Base-by-base conservation (phyloP, 371 early-diverging fungal genomes). In the Syncephalastrum contaminatum region DNA sequence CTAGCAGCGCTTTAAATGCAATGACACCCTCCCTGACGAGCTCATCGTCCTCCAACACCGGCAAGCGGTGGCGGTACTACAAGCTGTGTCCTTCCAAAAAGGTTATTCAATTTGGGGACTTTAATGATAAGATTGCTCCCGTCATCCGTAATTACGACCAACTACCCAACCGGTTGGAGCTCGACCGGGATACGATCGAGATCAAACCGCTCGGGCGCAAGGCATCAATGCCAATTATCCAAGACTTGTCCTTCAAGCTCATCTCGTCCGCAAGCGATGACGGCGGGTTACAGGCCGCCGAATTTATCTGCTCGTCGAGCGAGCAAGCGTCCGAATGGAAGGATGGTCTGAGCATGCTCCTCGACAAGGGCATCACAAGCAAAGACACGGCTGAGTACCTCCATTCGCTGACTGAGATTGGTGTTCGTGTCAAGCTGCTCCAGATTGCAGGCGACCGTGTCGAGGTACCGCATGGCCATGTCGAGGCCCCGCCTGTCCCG, bases 271-370 rank as follows among this genome's bases (percentile, higher is more conserved):
- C 36, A 8, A 30, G 36, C 36, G 36, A 30, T 10, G 36, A 30
- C 12, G 8, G 36, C 2, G 36, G 36, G 10, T 30, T 30, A 10
- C 36, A 30, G 36, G 36, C 10, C 4, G 82, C 84, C 1, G 88
- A 89, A 43, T 87, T 90, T 48, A 62, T 69, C 43, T 87, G 89
- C 50, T 25, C 68, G 5, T 69, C 73, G 7, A 46, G 75, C 1
- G 65, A 67, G 12, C 82, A 85, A 56, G 84, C 71, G 25, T 72
- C 84, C 4, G 91, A 91, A 59, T 91, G 91, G 91, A 86, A 83
- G n/a, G 91, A 91, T 63, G 91, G 89, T 2, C 83, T 91, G 51
- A 86, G 85, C 59, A 81, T 91, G 85, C 59, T 89, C 2, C 59
- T 89, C 1, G 86, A 88, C 59, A 73, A 82, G 48, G 72, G 81